Evolutionary conservation across 768 basidiomycete species (phyloP).

Genomic region (Cystofilobasidium ferigula): DNA sequence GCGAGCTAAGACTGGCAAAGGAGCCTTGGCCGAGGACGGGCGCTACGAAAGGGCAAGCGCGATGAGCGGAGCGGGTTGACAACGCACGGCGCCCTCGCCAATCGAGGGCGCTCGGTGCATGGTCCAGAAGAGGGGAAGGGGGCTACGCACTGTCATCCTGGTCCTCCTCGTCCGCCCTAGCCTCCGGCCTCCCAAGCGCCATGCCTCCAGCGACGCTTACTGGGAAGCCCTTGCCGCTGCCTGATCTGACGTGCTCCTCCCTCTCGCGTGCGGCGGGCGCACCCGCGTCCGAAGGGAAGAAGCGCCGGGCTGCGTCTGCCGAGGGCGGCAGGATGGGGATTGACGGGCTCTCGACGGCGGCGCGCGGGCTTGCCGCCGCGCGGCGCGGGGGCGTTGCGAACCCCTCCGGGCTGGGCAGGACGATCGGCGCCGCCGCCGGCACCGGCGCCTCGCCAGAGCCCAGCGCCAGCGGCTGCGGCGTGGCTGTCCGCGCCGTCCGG

Average conservation of each 20-base stretch:
- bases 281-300: background rate
- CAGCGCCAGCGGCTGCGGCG: conserved; percentile 2
- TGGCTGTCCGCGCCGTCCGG: conserved; percentile 18
- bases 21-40: conserved; percentile 25
- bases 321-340: conserved; percentile 21
- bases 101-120: no score
- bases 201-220: conserved; percentile 13
- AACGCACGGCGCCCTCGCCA: no score
- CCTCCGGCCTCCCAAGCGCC: background rate
- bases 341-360: conserved; percentile 3
- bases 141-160: no score
- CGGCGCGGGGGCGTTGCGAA: no score
- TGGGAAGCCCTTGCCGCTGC: conserved; percentile 14
- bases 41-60: no score
- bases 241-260: background rate
- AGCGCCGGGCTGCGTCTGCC: background rate
- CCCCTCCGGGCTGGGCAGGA: background rate
- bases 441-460: background rate
- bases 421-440: background rate
- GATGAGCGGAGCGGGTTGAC: no score
- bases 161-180: background rate
- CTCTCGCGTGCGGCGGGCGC: no score
- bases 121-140: no score
- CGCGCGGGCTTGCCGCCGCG: no score
- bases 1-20: background rate